Evolutionary conservation across 225 moss, liverwort and hornwort genomes (phyloP).

Genomic region (Sphagnum tenellum): DNA sequence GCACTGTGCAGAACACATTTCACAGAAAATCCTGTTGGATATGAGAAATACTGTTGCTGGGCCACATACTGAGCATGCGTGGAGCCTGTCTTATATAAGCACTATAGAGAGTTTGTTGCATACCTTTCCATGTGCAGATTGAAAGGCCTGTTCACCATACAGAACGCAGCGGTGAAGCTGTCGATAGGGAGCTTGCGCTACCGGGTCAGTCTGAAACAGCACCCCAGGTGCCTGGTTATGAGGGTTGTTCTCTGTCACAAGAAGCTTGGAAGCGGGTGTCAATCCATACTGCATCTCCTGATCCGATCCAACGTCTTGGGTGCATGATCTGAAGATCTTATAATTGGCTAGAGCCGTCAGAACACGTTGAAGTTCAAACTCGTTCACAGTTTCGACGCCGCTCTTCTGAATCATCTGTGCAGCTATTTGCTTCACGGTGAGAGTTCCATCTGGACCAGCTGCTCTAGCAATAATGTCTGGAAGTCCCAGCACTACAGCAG

Average conservation of each 20-base stretch:
- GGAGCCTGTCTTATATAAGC: no score
- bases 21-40: no score
- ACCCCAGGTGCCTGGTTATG: slow-evolving; percentile 3
- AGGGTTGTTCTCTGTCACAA: slow-evolving; percentile 16
- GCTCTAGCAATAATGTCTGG: slow-evolving; percentile 16
- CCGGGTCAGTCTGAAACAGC: slow-evolving; percentile 1
- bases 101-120: no score
- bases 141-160: slow-evolving; percentile 7
- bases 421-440: no score
- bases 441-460: not conserved
- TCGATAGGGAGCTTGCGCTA: slow-evolving; percentile 16
- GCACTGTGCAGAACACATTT: no score
- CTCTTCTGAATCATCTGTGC: no score
- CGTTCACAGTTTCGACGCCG: no score
- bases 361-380: no score
- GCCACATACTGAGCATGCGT: no score
- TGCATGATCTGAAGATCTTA: not conserved
- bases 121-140: slow-evolving; percentile 14
- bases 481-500: not conserved
- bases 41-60: no score
- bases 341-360: no score
- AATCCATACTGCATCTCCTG: slow-evolving; percentile 9
- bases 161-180: slow-evolving; percentile 11
- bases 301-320: not conserved
- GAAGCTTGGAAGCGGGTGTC: slow-evolving; percentile 13